phyloP scores from a whole-genome alignment of 257 asterid genomes.

The Solanum arcanum region DNA sequence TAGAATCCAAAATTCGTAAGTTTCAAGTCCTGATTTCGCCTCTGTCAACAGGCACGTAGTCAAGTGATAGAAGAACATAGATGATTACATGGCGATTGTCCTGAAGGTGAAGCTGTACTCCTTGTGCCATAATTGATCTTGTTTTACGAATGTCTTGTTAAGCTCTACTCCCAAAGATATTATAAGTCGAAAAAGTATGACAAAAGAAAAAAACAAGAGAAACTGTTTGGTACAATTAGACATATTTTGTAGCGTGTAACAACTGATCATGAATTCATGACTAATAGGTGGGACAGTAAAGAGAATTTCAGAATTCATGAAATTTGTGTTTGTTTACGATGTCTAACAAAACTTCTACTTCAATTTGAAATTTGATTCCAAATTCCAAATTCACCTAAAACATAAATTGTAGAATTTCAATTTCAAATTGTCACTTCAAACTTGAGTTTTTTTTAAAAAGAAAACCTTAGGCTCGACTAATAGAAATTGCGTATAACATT shows the following conservation, averaged over 20 bases:
- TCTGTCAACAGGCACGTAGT: neutral
- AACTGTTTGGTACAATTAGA: neutral
- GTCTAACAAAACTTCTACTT: neutral
- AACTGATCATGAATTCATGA: neutral
- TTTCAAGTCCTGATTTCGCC: neutral
- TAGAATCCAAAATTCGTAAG: neutral
- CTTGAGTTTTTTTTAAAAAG: neutral
- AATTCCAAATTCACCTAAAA: neutral
- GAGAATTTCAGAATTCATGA: neutral
- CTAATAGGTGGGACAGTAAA: neutral
- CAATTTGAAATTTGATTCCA: neutral
- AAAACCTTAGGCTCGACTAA: neutral
- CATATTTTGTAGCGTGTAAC: conserved; percentile 1
- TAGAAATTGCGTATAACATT: neutral
- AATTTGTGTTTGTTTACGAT: neutral
- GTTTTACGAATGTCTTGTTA: neutral
- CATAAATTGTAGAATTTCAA: neutral
- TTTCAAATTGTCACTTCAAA: neutral
- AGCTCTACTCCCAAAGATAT: neutral
- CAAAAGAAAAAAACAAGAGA: neutral
- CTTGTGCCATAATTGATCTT: neutral
- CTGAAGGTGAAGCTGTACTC: neutral
- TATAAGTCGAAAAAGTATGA: neutral
- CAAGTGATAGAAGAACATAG: neutral
- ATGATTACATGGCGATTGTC: neutral